Base-by-base conservation (phyloP, 257 asterid genomes). In the Primulina eburnea region DNA sequence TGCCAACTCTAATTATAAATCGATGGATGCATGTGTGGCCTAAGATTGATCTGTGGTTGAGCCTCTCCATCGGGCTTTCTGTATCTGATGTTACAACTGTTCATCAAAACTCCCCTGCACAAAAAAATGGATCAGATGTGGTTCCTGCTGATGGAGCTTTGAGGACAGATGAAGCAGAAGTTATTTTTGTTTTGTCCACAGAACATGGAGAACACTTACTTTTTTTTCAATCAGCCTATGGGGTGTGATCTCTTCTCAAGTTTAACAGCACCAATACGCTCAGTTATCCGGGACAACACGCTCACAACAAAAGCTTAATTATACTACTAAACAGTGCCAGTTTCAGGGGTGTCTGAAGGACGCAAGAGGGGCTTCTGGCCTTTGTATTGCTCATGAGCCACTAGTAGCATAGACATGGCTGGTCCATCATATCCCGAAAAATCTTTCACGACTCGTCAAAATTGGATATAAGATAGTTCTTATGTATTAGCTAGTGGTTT, bases 341-440 rank as follows among this genome's bases (percentile, higher is more conserved):
- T 86, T 85, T 80, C 83, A 82, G 69, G 98, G 97, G 62, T 92
- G 98, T 65, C 40, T 71, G 58, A 92, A 92, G 80, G 98, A 96
- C 38, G 98, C 98, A 53, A 79, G 97, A 77, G 98, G 98, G 66
- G 98, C 98, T 29, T 88, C 98, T 38, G 95, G 98, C 33, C 87
- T 92, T 38, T 92, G 98, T 74, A 90, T 92, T 32, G 95, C 95
- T 65, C 97, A 92, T 71, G 98, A 97, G 68, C 80, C 17, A 60
- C 71, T 65, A 78, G 76, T 77, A 77, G 60, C 77, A 69, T 63
- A 47, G 64, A 60, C 53, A 8, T 60, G 67, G 86, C 12, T 35
- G 77, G 73, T 73, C 86, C 86, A 24, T 80, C 86, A 0, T 78
- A 80, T 67, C 68, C 72, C 1, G 84, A 77, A 78, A 80, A 69